A percentile compares a stretch with the other conserved stretches of the same genome.
These are phyloP conservation scores for Geranium rotundifolium DNA, from an alignment of 345 rosid species.

Conservation along the genomic window DNA sequence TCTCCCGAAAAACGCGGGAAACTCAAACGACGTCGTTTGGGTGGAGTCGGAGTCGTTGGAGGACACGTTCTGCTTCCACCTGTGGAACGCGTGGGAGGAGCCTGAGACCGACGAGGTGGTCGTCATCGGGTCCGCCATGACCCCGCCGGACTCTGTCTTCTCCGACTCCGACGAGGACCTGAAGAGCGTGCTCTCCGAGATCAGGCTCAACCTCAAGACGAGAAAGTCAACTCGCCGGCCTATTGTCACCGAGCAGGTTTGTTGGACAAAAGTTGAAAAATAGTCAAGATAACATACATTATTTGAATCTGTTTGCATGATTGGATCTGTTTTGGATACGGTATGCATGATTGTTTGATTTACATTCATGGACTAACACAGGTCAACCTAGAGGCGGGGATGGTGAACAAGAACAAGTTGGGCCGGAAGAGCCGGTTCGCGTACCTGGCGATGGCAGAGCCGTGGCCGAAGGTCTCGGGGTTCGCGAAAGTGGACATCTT, in stretches of 20 bases:
- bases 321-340: no score
- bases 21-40: conserved; percentile 58
- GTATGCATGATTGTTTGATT: no score
- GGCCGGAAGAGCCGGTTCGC: conserved; percentile 72
- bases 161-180: conserved; percentile 77
- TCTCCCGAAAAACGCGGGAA: conserved; percentile 37
- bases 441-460: conserved; percentile 82
- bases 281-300: no score
- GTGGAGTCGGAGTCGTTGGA: conserved; percentile 60
- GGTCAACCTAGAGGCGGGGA: conserved; percentile 86
- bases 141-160: conserved; percentile 92
- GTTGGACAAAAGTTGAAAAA: no score
- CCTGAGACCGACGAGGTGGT: conserved; percentile 72
- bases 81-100: conserved; percentile 98
- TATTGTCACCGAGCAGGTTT: conserved; percentile 38
- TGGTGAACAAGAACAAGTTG: conserved; percentile 71
- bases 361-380: no score
- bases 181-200: conserved; percentile 64
- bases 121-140: conserved; percentile 93
- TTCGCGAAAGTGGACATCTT: conserved; percentile 79
- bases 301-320: no score
- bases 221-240: conserved; percentile 67
- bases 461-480: conserved; percentile 91
- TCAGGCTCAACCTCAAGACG: conserved; percentile 66
- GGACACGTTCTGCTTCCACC: conserved; percentile 81